Evolutionary conservation across 441 rosid genomes (phyloP).

Genomic region (Isatis lusitanica): DNA sequence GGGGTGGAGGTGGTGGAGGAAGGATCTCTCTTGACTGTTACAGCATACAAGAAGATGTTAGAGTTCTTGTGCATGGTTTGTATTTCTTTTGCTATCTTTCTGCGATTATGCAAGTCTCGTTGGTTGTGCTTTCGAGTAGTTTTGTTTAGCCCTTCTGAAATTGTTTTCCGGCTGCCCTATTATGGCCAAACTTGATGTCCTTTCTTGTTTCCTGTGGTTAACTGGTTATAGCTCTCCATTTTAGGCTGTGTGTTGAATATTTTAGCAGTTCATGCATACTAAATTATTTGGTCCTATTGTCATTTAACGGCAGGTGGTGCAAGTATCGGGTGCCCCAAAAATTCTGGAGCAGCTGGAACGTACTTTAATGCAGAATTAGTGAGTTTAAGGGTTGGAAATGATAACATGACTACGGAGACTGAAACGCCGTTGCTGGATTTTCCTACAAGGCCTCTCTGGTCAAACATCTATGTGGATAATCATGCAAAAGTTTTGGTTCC

Average conservation of each 20-base stretch:
- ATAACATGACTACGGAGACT: constrained; percentile 82
- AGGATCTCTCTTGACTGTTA: constrained; percentile 92
- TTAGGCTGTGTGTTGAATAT: constrained; percentile 16
- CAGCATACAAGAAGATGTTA: constrained; percentile 93
- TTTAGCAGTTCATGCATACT: not conserved
- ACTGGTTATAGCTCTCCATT: constrained; percentile 1
- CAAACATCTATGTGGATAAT: constrained; percentile 92
- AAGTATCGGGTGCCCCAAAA: constrained; percentile 77
- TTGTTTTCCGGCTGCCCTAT: not conserved
- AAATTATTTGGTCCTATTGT: constrained; percentile 21
- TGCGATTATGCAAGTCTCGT: constrained; percentile 27
- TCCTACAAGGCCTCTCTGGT: constrained; percentile 84
- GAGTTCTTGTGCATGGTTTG: constrained; percentile 89
- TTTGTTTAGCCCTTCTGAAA: not conserved
- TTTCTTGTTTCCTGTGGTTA: constrained; percentile 12
- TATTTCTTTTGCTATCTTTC: constrained; percentile 37
- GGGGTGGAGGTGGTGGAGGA: constrained; percentile 99
- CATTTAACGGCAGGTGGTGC: constrained; percentile 67
- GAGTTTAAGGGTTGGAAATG: constrained; percentile 90
- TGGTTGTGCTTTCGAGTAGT: not conserved
- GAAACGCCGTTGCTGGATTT: constrained; percentile 96
- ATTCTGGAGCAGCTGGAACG: constrained; percentile 99
- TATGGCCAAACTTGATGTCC: not conserved
- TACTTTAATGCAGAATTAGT: constrained; percentile 80
- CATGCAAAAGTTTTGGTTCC: constrained; percentile 95